Evolutionary conservation across 495 filamentous ascomycete genomes (phyloP), one percentile per base, ranked within the genome.

Genomic region (Xylaria telfairii): DNA sequence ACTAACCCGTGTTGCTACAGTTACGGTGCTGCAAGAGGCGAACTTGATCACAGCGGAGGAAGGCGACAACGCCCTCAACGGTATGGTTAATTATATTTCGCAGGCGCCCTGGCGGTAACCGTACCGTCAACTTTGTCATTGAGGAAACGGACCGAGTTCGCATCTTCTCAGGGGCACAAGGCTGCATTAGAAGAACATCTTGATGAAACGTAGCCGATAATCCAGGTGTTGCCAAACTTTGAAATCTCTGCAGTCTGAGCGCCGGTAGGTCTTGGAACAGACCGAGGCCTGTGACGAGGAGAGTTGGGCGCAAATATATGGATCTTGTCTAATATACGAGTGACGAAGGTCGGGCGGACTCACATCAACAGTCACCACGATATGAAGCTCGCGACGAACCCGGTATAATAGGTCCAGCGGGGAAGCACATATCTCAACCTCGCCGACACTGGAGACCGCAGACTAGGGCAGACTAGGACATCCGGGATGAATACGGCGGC

Each of bases 11-110:
- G 21, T 19, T 54, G 42, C 21, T 32, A 63, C 54, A 69, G 70
- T 78, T 68, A 78, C 76, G 60, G 70, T 75, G 53, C 71, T 78
- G 69, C 76, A 78, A 72, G 76, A 78, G 15, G 74, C 73, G 34
- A 74, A 59, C 28, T 66, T 78, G 19, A 78, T 78, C 39, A 78
- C 76, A 17, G 76, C 66, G 12, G 76, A 78, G 39, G 76, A 78
- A 46, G 76, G 76, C 10, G 76, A 78, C 21, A 75, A 75, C 41
- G 76, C 76, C 6, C 54, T 78, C 37, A 76, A 78, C 61, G 71
- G 74, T 24, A 78, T 78, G 76, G 76, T 78, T 15, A 76, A 78
- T 37, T 74, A 76, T 66, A 76, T 78, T 44, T 75, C 76, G 37
- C 76, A 72, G 44, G 76, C 76, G 15, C 76, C 76, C 13, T 78